Percentiles rank a stretch among this genome's conserved stretches.
Evolutionary conservation across 768 basidiomycete genomes (phyloP).

Genomic region (Dioszegia hungarica): DNA sequence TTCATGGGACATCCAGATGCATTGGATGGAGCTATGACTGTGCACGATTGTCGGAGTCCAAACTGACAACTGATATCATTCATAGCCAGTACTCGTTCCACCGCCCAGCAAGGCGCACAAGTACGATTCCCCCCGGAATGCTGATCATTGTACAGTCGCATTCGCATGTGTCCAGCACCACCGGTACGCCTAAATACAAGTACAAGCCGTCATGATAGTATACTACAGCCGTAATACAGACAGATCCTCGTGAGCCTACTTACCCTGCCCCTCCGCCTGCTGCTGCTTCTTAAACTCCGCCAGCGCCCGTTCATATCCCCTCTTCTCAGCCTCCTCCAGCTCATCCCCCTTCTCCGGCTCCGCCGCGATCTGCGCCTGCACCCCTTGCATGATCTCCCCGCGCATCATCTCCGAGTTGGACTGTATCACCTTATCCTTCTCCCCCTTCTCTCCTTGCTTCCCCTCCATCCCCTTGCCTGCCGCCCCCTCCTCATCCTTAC

Average conservation of each 20-base stretch:
- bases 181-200: too few species aligned
- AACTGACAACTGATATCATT: too few species aligned
- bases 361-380: slow-evolving; percentile 1
- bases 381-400: background rate
- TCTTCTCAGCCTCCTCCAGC: slow-evolving; percentile 21
- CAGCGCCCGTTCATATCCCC: slow-evolving; percentile 34
- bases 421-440: background rate
- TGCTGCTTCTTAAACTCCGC: slow-evolving; percentile 14
- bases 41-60: too few species aligned
- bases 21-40: too few species aligned
- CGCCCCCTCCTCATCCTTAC: background rate
- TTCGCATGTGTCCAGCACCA: too few species aligned
- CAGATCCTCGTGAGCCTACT: background rate
- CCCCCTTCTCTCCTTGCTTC: background rate
- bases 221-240: too few species aligned
- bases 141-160: too few species aligned
- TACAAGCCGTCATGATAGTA: too few species aligned
- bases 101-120: too few species aligned
- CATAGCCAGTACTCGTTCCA: too few species aligned
- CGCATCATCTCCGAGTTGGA: background rate
- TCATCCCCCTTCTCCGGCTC: slow-evolving; percentile 8
- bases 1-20: too few species aligned
- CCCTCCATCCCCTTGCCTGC: background rate
- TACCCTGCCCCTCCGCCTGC: slow-evolving; percentile 46
- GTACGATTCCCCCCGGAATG: too few species aligned